Percentiles rank a stretch among this genome's conserved stretches.
phyloP scores from a whole-genome alignment of 2,329 filamentous ascomycete genomes.

The Phyllosticta citriasiana region DNA sequence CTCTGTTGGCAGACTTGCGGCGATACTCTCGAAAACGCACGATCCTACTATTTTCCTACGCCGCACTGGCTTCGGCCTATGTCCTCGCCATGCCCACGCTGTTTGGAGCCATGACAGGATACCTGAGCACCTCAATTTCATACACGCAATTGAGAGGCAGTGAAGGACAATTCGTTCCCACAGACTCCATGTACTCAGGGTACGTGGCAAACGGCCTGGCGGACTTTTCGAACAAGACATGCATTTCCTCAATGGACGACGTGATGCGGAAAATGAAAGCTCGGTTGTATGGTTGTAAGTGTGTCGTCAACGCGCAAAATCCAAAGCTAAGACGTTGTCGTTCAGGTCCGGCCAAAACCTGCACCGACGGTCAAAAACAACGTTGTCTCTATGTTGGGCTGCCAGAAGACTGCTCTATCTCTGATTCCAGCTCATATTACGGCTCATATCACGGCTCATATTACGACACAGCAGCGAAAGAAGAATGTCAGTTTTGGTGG shows the following conservation, averaged over 20 bases:
- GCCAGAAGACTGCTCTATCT: too few species aligned
- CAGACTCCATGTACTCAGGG: not conserved
- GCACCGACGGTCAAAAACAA: too few species aligned
- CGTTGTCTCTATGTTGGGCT: too few species aligned
- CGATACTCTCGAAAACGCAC: conserved; percentile 17
- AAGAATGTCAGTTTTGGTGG: not conserved
- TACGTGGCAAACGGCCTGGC: not conserved
- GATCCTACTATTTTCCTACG: conserved; percentile 22
- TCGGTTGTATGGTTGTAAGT: too few species aligned
- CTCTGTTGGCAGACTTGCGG: conserved; percentile 19
- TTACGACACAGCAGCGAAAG: too few species aligned
- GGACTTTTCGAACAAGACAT: not conserved
- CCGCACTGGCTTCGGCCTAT: conserved; percentile 21
- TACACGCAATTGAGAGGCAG: not conserved
- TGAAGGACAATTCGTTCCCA: not conserved
- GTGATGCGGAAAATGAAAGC: too few species aligned
- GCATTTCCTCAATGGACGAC: not conserved
- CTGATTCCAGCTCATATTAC: too few species aligned
- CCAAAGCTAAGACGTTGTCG: too few species aligned
- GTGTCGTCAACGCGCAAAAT: too few species aligned
- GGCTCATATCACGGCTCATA: too few species aligned
- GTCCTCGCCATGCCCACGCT: conserved; percentile 24
- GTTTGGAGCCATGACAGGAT: conserved; percentile 29
- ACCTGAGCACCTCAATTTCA: conserved; percentile 17
- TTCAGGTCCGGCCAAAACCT: too few species aligned